Base-by-base conservation (phyloP, 768 basidiomycete genomes). In the Boletus rufocinnamomeus region DNA sequence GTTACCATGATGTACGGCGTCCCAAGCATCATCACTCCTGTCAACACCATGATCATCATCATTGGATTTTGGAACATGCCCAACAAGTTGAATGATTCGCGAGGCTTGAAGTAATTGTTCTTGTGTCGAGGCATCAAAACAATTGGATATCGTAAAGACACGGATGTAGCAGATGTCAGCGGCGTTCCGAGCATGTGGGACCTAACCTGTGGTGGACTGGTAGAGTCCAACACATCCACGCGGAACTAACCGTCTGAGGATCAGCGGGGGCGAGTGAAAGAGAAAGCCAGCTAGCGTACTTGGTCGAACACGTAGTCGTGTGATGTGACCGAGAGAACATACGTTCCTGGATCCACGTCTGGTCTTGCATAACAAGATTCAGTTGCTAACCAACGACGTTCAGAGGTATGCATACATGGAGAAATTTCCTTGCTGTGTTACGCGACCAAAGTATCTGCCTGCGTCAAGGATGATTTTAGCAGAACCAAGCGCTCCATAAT, bases 21-120 rank as follows among this genome's bases (percentile, higher is more conserved):
- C 25, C 79, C 82, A 28, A 93, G 71, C 75, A 89, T 81, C 82
- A 91, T 82, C 50, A 73, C 76, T 38, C 81, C 90, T 46, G 81
- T 87, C 62, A 81, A 72, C 32, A 84, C 79, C 85, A 90, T 88
- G 70, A 92, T 80, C 57, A 93, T 74, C 80, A 89, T 88, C 91
- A 93, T 92, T 8, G 91, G 91, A 68, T 84, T 93, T 57, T 86
- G 83, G 66, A 93, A 77, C 88, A 93, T 91, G 52, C 77, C 83
- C 56, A 88, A 54, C 25, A 91, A 61, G 70, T 88, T 88, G 79
- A 93, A 93, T 19, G 85, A 83, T 69, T 91, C 82, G 34, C 70
- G 82, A 27, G 88, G 84, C 30, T 84, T 76, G 68, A 89, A 92
- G 71, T 87, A 93, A 50, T 66, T 75, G 65, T 84, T 78, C 68